Evolutionary conservation across 1,284 basidiomycete species (phyloP).

Genomic region (Sporisorium iseilematis-ciliati): DNA sequence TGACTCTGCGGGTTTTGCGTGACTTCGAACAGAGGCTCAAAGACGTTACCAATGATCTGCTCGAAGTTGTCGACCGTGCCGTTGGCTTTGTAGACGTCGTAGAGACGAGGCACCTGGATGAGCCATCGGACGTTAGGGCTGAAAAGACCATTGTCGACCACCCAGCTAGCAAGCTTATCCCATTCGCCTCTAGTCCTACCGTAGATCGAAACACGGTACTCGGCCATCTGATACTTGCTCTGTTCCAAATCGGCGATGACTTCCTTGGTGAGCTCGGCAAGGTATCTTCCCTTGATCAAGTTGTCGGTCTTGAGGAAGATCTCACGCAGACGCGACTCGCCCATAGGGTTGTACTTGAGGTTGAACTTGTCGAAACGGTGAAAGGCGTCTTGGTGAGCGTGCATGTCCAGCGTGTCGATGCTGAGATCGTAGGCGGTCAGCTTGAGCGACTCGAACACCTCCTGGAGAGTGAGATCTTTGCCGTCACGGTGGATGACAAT

Average conservation of each 20-base stretch:
- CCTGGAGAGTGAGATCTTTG: constrained; percentile 85
- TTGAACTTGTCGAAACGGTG: constrained; percentile 86
- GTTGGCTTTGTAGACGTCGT: constrained; percentile 94
- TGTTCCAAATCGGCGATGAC: constrained; percentile 95
- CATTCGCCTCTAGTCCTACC: constrained; percentile 83
- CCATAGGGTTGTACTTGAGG: constrained; percentile 86
- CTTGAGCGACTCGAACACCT: constrained; percentile 95
- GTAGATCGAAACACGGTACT: constrained; percentile 97
- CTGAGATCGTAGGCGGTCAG: constrained; percentile 97
- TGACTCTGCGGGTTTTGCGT: constrained; percentile 90
- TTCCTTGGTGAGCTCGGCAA: constrained; percentile 95
- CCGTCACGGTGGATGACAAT: constrained; percentile 95
- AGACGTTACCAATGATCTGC: constrained; percentile 90
- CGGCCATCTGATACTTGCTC: constrained; percentile 91
- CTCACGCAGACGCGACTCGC: constrained; percentile 92
- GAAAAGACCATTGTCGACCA: constrained; percentile 90
- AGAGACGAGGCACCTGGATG: constrained; percentile 93
- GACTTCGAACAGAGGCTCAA: constrained; percentile 93
- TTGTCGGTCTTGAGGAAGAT: constrained; percentile 99
- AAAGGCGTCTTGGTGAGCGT: constrained; percentile 96
- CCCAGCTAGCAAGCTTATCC: constrained; percentile 98
- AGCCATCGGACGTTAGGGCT: constrained; percentile 99
- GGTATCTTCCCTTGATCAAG: constrained; percentile 78
- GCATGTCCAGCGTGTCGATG: constrained; percentile 99
- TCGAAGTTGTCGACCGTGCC: constrained; percentile 89